phyloP scores from a whole-genome alignment of 31 red algal species.

The Asparagopsis taxiformis region DNA sequence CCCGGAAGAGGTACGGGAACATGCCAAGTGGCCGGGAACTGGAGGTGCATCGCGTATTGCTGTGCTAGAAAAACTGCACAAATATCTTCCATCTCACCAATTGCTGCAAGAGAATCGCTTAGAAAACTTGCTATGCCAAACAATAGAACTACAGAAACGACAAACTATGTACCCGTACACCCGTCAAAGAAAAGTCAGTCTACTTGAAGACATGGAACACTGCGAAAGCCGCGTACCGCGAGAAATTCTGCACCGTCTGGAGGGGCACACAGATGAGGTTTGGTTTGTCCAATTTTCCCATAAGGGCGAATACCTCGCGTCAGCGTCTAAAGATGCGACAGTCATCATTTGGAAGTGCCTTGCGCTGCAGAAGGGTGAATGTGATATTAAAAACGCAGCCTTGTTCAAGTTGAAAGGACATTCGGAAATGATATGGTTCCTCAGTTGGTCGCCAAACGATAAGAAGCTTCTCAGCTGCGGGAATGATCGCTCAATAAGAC shows the following conservation, averaged over 20 bases:
- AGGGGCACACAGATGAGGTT: slow-evolving; percentile 90
- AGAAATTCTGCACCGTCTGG: slow-evolving; percentile 52
- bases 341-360: slow-evolving; percentile 77
- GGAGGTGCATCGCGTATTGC: slow-evolving; percentile 35
- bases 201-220: slow-evolving; percentile 94
- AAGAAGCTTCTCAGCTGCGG: slow-evolving; percentile 66
- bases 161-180: slow-evolving; percentile 89
- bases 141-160: slow-evolving; percentile 73
- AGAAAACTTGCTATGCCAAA: slow-evolving; percentile 77
- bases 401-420: slow-evolving; percentile 68
- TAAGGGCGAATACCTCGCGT: slow-evolving; percentile 76
- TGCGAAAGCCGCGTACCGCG: slow-evolving; percentile 71
- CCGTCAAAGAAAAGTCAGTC: slow-evolving; percentile 45
- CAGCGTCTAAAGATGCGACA: slow-evolving; percentile 77
- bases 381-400: slow-evolving; percentile 42
- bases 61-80: slow-evolving; percentile 74
- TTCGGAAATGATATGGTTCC: slow-evolving; percentile 68
- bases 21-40: slow-evolving; percentile 76
- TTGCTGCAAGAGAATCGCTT: slow-evolving; percentile 78
- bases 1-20: slow-evolving; percentile 66
- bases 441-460: slow-evolving; percentile 94
- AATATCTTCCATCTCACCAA: slow-evolving; percentile 56
- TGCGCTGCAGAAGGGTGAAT: slow-evolving; percentile 24
- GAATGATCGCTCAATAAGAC: slow-evolving; percentile 64
- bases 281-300: slow-evolving; percentile 99